Evolutionary conservation across 495 filamentous ascomycete genomes (phyloP), one percentile per base, ranked within the genome.

Genomic region (Pyronema domesticum): DNA sequence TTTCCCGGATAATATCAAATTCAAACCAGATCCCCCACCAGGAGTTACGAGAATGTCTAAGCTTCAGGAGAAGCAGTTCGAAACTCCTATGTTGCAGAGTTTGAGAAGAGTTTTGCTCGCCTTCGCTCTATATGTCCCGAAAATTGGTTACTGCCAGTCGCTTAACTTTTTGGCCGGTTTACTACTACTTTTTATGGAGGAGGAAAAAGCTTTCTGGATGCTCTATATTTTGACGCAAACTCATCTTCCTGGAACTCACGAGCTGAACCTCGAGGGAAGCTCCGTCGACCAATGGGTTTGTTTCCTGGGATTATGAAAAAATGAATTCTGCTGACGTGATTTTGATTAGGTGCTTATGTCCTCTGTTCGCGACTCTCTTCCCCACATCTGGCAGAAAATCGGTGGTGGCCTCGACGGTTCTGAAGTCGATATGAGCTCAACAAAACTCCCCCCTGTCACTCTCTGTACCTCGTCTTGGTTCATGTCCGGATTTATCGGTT

Each of bases 391-490:
- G 81, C 74, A 77, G 37, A 94, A 93, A 60, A 85, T 98, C 47
- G 82, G 85, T 55, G 85, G 83, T 51, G 83, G 83, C 58, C 74
- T 80, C 8, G 76, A 80, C 35, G 76, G 78, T 34, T 68, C 73
- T 18, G 68, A 63, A 30, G 62, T 68, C 55, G 68, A 73, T 17
- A 68, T 74, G 14, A 75, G 70, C 17, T 72, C 74, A 36, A 71
- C 70, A 57, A 74, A 76, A 2, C 71, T 95, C 7, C 91, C 91
- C 0, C 85, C 91, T 9, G 88, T 98, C 60, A 89, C 86, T 7
- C 76, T 98, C 1, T 89, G 88, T 56, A 82, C 89, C 62, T 95
- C 89, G 1, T 82, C 87, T n/a, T 98, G 91, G 91, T 93, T 98
- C 67, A 98, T 98, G 91, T 87, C 82, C 13, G 81, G 88, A 44